A percentile compares a stretch with the other conserved stretches of the same genome.
Conservation (phyloP, 192 early-diverging fungal species). For the Jimgerdemannia flammicorona region DNA sequence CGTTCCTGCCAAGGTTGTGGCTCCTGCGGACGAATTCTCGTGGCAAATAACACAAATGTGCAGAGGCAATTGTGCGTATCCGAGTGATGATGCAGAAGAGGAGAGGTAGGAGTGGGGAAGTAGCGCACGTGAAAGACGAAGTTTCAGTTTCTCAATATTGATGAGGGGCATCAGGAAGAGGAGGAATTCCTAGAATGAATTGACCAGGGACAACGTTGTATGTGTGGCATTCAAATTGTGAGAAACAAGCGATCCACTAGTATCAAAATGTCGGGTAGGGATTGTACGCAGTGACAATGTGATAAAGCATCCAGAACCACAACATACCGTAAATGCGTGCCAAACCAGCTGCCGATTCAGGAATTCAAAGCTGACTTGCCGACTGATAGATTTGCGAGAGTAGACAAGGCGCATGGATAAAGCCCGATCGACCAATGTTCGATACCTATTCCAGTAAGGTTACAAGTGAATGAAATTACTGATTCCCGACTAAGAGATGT, state of each 20-base stretch:
- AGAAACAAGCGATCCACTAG: conserved; percentile 17
- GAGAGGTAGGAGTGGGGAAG: conserved; percentile 43
- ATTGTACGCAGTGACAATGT: conserved; percentile 3
- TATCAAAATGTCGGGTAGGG: conserved; percentile 10
- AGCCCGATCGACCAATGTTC: conserved; percentile 70
- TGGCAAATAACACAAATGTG: conserved; percentile 78
- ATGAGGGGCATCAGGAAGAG: conserved; percentile 82
- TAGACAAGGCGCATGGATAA: conserved; percentile 84
- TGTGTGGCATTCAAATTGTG: neutral
- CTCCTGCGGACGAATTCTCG: conserved; percentile 33
- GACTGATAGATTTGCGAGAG: conserved; percentile 63
- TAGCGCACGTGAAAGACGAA: conserved; percentile 41
- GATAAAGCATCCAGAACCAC: neutral
- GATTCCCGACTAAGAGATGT: too few relatives aligned
- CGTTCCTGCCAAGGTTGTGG: conserved; percentile 13
- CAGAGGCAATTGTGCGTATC: conserved; percentile 51
- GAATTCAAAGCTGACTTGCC: conserved; percentile 88
- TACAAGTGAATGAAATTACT: too few relatives aligned
- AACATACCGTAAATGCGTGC: conserved; percentile 83
- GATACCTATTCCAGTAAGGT: conserved; percentile 47
- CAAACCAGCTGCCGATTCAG: conserved; percentile 93
- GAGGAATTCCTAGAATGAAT: conserved; percentile 69
- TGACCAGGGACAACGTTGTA: neutral
- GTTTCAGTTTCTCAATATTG: conserved; percentile 57
- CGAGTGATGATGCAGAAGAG: conserved; percentile 31